Base-by-base conservation (phyloP, 495 filamentous ascomycete genomes). In the Rostrohypoxylon terebratum region DNA sequence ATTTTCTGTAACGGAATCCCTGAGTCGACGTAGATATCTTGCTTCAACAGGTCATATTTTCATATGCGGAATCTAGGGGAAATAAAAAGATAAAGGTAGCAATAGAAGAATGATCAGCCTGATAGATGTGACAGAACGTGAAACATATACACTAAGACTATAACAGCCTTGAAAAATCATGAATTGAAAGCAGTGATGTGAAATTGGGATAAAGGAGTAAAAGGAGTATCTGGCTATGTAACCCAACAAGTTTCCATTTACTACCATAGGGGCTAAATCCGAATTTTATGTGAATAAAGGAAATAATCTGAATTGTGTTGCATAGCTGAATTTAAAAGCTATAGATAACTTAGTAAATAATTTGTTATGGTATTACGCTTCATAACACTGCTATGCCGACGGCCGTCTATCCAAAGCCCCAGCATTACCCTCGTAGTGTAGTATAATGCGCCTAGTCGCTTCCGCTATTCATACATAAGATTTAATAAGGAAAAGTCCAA, bases 391-490 rank as follows among this genome's bases (percentile, higher is more conserved):
- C 21, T n/a, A 65, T 48, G 38, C 51, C 33, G 33, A 25, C 23
- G 23, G n/a, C 38, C 8, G 33, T 38, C 13, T 33, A 47, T 58
- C 36, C 48, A 34, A 18, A 65, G 25, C 62, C 62, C 40, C 40
- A 60, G 16, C 36, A 54, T 45, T 64, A 55, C 34, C 34, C 48
- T 44, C 47, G 21, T 33, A 44, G 33, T 23, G 23, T 18, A 44
- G 42, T 45, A 51, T 33, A n/a, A 23, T 20, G 21, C 61, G 50
- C 50, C 50, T 8, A 14, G 28, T 36, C 3, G 13, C 25, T 38
- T 5, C 8, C 48, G 6, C 38, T 62, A 58, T 42, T 68, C 44
- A 16, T 68, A 68, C 65, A 61, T 40, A 51, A 21, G 36, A 59
- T n/a, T n/a, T 0, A 40, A 20, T 18, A 28, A 2, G n/a, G 13